phyloP scores from a whole-genome alignment of 257 asterid genomes.

The Ophiorrhiza pumila region DNA sequence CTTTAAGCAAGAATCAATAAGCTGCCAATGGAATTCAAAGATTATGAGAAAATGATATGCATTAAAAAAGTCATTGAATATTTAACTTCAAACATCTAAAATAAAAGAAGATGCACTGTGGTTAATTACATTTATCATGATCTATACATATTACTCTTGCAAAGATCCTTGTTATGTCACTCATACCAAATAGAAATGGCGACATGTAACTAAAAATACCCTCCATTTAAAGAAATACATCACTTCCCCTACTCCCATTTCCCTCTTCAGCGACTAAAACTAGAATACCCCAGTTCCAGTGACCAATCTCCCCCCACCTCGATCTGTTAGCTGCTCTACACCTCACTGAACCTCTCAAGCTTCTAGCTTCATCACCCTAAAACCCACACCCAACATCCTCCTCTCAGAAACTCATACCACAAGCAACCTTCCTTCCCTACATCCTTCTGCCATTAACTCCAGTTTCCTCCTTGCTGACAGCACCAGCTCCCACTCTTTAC shows the following conservation, averaged over 20 bases:
- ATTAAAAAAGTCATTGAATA: not conserved
- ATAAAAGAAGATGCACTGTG: not conserved
- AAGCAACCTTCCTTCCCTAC: not conserved
- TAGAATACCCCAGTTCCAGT: no score
- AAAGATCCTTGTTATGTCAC: not conserved
- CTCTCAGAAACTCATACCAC: not conserved
- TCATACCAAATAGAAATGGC: not conserved
- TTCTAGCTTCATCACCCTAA: not conserved
- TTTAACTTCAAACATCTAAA: not conserved
- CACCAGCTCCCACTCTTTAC: not conserved
- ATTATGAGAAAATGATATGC: not conserved
- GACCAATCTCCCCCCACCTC: no score
- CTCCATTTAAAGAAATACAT: not conserved
- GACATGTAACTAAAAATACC: not conserved
- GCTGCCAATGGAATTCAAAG: constrained; percentile 44
- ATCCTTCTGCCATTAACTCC: not conserved
- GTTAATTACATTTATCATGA: not conserved
- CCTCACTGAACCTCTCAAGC: no score
- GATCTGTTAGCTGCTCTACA: no score
- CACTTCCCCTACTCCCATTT: not conserved
- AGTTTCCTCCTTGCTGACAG: not conserved
- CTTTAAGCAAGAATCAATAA: constrained; percentile 88
- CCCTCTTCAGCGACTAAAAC: no score
- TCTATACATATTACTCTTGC: not conserved
- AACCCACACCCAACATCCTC: not conserved